These are phyloP conservation scores for Pythium plurisporium DNA, from an alignment of 352 stramenopile species.

Conservation along the genomic window DNA sequence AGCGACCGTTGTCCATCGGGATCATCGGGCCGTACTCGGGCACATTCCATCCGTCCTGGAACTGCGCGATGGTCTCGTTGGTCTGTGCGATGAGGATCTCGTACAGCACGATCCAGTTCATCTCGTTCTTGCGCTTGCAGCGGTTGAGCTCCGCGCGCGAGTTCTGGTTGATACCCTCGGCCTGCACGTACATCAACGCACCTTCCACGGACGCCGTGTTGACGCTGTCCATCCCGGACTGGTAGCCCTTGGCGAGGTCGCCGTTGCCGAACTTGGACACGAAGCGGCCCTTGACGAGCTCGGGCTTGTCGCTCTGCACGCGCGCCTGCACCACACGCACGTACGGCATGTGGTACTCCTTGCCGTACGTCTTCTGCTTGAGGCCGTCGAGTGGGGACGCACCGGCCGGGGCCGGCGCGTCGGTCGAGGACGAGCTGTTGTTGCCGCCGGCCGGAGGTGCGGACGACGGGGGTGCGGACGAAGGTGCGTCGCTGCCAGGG, in stretches of 20 bases:
- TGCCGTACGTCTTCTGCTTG: slow-evolving; percentile 29
- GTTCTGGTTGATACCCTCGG: slow-evolving; percentile 70
- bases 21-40: slow-evolving; percentile 43
- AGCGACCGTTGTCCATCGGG: slow-evolving; percentile 35
- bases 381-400: slow-evolving; percentile 26
- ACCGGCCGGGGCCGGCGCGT: not conserved
- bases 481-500: not conserved
- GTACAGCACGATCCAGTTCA: slow-evolving; percentile 50
- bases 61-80: slow-evolving; percentile 44
- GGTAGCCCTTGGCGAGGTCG: slow-evolving; percentile 49
- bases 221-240: slow-evolving; percentile 57
- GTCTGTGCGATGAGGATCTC: slow-evolving; percentile 43
- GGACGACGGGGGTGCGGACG: slow-evolving; percentile 7
- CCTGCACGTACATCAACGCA: slow-evolving; percentile 77
- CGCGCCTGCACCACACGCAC: slow-evolving; percentile 64
- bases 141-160: slow-evolving; percentile 36
- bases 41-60: slow-evolving; percentile 26
- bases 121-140: slow-evolving; percentile 51
- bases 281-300: slow-evolving; percentile 49
- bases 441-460: not conserved
- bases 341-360: slow-evolving; percentile 56
- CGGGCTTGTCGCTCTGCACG: slow-evolving; percentile 63
- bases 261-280: slow-evolving; percentile 53
- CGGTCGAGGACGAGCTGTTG: not conserved
- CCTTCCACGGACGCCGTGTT: slow-evolving; percentile 74